Conservation (phyloP, 1,284 basidiomycete genomes). For the Cutaneotrichosporon daszewskae region DNA sequence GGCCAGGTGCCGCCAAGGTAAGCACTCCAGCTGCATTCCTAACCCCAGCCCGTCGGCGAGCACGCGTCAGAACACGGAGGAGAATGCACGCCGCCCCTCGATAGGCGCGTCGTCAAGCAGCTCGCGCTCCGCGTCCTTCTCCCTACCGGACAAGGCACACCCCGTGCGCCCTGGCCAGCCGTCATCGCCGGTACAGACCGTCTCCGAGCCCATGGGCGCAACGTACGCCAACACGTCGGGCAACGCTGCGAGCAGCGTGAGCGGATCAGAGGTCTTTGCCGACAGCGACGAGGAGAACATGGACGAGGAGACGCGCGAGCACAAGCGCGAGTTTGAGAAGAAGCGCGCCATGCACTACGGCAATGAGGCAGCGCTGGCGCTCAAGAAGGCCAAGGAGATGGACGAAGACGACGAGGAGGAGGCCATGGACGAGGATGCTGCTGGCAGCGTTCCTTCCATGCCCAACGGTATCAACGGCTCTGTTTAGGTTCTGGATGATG, state of each 20-base stretch:
- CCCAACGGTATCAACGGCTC: conserved; percentile 8
- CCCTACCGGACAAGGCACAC: conserved; percentile 43
- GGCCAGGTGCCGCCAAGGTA: background rate
- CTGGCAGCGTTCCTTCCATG: background rate
- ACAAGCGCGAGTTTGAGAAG: conserved; percentile 74
- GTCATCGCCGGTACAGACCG: conserved; percentile 43
- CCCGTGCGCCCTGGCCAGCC: conserved; percentile 37
- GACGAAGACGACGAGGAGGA: conserved; percentile 32
- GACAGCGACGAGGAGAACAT: conserved; percentile 73
- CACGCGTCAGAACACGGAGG: conserved; percentile 13
- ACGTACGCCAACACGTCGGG: conserved; percentile 42
- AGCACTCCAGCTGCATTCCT: background rate
- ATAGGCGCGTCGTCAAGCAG: conserved; percentile 65
- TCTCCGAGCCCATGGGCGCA: conserved; percentile 49
- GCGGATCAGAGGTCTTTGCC: conserved; percentile 31
- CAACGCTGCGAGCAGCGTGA: conserved; percentile 22
- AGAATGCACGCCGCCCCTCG: conserved; percentile 44
- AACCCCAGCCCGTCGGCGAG: conserved; percentile 7
- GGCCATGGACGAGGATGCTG: conserved; percentile 17
- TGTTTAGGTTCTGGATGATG: too few relatives aligned
- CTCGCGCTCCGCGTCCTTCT: conserved; percentile 73
- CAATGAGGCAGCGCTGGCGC: conserved; percentile 77
- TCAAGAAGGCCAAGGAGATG: conserved; percentile 57
- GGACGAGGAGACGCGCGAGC: conserved; percentile 80
- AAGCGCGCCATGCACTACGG: conserved; percentile 81